These are phyloP conservation scores for Suillus plorans DNA, from an alignment of 768 basidiomycete genomes.

Conservation along the genomic window DNA sequence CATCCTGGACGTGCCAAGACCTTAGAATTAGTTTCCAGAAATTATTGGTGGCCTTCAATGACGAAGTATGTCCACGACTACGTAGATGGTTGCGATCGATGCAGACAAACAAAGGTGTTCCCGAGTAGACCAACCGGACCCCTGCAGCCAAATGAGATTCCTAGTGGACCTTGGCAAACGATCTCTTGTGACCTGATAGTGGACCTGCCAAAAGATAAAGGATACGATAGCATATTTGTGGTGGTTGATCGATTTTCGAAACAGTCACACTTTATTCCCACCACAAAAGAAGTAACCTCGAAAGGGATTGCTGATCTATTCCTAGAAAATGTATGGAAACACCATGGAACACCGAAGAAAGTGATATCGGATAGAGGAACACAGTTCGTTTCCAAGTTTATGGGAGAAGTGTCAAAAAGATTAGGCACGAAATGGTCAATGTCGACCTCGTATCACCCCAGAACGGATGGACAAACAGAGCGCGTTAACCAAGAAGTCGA, in stretches of 20 bases:
- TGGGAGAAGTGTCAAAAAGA: neutral
- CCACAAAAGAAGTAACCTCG: neutral
- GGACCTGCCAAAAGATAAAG: neutral
- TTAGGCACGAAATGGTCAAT: conserved; percentile 4
- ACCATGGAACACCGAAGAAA: conserved; percentile 1
- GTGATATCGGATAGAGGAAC: conserved; percentile 4
- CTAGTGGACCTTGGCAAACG: neutral
- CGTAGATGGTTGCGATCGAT: neutral
- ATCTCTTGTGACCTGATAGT: conserved; percentile 5
- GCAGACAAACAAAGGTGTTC: neutral
- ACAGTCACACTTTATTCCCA: neutral
- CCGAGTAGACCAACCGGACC: too few relatives aligned
- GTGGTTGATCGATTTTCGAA: neutral
- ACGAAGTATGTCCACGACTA: neutral
- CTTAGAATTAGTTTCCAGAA: neutral
- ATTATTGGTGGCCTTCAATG: neutral
- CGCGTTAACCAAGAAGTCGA: conserved; percentile 36
- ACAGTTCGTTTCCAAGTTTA: conserved; percentile 2
- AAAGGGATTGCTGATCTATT: neutral
- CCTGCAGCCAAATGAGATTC: too few relatives aligned
- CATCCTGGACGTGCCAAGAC: neutral
- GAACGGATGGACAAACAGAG: conserved; percentile 42
- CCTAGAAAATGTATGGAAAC: neutral
- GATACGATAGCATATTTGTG: neutral
- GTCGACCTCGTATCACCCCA: conserved; percentile 40